These are phyloP conservation scores for Phytophthora aleatoria DNA, from an alignment of 352 stramenopile species.

Conservation along the genomic window DNA sequence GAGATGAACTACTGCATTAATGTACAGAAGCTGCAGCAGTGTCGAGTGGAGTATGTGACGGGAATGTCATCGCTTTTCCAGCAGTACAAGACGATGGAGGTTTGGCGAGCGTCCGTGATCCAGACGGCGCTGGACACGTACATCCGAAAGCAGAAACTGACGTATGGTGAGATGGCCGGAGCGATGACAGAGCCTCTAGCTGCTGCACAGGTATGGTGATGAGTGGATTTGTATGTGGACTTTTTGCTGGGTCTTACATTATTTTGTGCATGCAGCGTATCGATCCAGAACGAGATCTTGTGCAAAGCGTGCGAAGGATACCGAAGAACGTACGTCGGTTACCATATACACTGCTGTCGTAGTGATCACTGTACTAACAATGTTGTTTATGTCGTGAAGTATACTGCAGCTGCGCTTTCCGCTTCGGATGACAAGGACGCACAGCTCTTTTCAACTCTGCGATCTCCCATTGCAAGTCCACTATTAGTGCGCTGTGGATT, in stretches of 20 bases:
- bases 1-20: conserved; percentile 78
- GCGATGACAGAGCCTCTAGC: conserved; percentile 71
- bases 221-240: neutral
- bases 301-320: conserved; percentile 80
- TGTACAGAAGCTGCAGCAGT: conserved; percentile 67
- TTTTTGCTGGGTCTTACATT: conserved; percentile 3
- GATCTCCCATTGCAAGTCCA: conserved; percentile 71
- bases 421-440: conserved; percentile 59
- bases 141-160: conserved; percentile 81
- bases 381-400: conserved; percentile 31
- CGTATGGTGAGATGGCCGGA: conserved; percentile 71
- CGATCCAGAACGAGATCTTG: conserved; percentile 75
- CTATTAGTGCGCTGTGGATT: conserved; percentile 78
- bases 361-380: conserved; percentile 5
- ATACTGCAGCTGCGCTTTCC: conserved; percentile 69
- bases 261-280: conserved; percentile 56
- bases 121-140: conserved; percentile 81
- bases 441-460: conserved; percentile 65
- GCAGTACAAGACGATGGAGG: conserved; percentile 84
- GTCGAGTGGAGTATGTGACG: conserved; percentile 80
- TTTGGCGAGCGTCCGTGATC: conserved; percentile 70
- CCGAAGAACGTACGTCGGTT: conserved; percentile 72
- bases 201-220: conserved; percentile 52
- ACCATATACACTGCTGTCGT: neutral
- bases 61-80: conserved; percentile 83